A percentile compares a stretch with the other conserved stretches of the same genome.
Conservation (phyloP, 2,329 filamentous ascomycete species). For the Bipolaris sorokiniana region DNA sequence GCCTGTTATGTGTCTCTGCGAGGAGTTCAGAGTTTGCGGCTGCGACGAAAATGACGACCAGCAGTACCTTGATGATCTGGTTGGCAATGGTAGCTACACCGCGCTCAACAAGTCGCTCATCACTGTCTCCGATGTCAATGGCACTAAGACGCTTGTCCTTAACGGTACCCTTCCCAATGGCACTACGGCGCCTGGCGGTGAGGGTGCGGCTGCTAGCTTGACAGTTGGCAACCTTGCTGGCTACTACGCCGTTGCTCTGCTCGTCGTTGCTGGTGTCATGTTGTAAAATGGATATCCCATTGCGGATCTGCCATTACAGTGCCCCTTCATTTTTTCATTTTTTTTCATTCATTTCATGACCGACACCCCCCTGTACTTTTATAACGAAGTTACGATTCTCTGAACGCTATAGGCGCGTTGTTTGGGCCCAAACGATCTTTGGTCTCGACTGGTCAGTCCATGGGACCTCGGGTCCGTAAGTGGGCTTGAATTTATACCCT, state of each 20-base stretch:
- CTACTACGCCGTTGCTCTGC: slow-evolving; percentile 49
- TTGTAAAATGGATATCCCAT: slow-evolving; percentile 5
- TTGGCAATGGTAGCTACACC: slow-evolving; percentile 62
- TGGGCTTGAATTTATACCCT: no score
- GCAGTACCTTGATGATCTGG: slow-evolving; percentile 65
- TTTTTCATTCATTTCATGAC: not conserved
- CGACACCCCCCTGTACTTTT: not conserved
- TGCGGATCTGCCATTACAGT: not conserved
- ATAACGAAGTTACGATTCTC: slow-evolving; percentile 6
- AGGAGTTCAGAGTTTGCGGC: slow-evolving; percentile 63
- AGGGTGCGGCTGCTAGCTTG: slow-evolving; percentile 29
- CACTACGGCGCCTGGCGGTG: slow-evolving; percentile 51
- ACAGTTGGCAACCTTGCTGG: slow-evolving; percentile 43
- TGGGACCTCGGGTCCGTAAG: no score
- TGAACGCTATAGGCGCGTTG: not conserved
- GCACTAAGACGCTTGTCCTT: slow-evolving; percentile 68
- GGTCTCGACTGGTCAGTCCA: no score
- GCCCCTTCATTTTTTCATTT: not conserved
- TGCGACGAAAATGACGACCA: slow-evolving; percentile 71
- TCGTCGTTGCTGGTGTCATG: slow-evolving; percentile 42
- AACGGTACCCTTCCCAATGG: slow-evolving; percentile 76
- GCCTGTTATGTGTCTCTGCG: slow-evolving; percentile 68
- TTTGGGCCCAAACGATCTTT: not conserved
- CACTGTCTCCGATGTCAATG: slow-evolving; percentile 67
- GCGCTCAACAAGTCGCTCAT: slow-evolving; percentile 67